Conservation (phyloP, 176 grass and related monocot genomes). For the Cenchrus fungigraminus region DNA sequence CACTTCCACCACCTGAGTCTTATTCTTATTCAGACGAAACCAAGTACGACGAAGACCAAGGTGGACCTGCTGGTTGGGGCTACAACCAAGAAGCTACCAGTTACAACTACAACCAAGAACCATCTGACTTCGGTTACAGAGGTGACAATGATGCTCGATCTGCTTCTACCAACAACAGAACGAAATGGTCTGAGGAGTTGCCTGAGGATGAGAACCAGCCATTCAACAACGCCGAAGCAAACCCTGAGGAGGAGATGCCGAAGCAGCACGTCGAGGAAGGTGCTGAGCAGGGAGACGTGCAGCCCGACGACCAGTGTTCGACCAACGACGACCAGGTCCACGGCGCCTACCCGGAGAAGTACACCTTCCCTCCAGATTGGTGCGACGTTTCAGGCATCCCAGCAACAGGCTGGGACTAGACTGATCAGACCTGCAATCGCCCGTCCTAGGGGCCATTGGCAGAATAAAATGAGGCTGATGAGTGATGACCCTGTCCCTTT, state of each 20-base stretch:
- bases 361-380: constrained; percentile 53
- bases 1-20: constrained; percentile 63
- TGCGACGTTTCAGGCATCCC: constrained; percentile 54
- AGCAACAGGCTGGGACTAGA: constrained; percentile 58
- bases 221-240: constrained; percentile 4
- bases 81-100: constrained; percentile 14
- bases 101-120: constrained; percentile 30
- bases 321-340: constrained; percentile 17
- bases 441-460: background rate
- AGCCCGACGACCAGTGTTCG: background rate
- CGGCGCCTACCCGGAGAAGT: constrained; percentile 7
- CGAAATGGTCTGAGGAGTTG: constrained; percentile 27
- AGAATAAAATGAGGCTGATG: constrained; percentile 7
- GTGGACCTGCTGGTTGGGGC: constrained; percentile 25
- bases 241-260: constrained; percentile 16
- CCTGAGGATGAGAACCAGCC: constrained; percentile 36
- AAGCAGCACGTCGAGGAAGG: constrained; percentile 28
- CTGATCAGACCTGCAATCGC: constrained; percentile 13
- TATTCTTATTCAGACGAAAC: constrained; percentile 50
- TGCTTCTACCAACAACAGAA: background rate
- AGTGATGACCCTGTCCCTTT: constrained; percentile 5
- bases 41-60: constrained; percentile 21
- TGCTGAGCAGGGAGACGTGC: constrained; percentile 13
- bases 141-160: background rate
- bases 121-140: constrained; percentile 14